phyloP scores from a whole-genome alignment of 345 rosid species.

The Excoecaria agallocha region DNA sequence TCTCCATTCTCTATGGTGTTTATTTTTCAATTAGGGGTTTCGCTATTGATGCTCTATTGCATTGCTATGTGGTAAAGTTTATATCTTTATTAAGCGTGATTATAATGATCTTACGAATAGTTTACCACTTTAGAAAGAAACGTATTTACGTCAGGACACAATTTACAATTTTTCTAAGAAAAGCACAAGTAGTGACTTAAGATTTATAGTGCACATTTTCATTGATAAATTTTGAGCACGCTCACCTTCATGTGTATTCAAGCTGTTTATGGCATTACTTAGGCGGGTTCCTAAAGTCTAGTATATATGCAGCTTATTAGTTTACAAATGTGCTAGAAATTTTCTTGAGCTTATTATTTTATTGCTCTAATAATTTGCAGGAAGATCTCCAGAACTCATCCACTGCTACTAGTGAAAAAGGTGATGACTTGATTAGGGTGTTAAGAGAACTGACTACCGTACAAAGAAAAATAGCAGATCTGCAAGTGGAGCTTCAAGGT shows the following conservation, averaged over 20 bases:
- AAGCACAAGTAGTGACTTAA: background rate
- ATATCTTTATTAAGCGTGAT: no score
- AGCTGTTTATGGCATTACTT: background rate
- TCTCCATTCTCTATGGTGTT: no score
- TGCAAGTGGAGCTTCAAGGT: conserved; percentile 98
- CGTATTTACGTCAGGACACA: no score
- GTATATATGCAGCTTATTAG: background rate
- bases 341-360: background rate
- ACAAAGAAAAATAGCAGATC: conserved; percentile 87
- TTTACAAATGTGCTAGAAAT: background rate
- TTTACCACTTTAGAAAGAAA: no score
- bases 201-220: background rate
- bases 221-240: background rate
- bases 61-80: no score
- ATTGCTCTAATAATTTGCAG: conserved; percentile 17
- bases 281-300: background rate
- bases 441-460: conserved; percentile 80
- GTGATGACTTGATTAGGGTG: conserved; percentile 78
- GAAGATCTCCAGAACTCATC: conserved; percentile 70
- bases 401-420: conserved; percentile 55
- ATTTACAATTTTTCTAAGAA: background rate
- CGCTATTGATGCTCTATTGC: no score
- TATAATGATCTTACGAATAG: no score
- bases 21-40: no score
- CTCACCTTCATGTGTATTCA: background rate